Evolutionary conservation across 2,329 filamentous ascomycete genomes (phyloP), one percentile per base, ranked within the genome.

Genomic region (Epichloe amarillans): DNA sequence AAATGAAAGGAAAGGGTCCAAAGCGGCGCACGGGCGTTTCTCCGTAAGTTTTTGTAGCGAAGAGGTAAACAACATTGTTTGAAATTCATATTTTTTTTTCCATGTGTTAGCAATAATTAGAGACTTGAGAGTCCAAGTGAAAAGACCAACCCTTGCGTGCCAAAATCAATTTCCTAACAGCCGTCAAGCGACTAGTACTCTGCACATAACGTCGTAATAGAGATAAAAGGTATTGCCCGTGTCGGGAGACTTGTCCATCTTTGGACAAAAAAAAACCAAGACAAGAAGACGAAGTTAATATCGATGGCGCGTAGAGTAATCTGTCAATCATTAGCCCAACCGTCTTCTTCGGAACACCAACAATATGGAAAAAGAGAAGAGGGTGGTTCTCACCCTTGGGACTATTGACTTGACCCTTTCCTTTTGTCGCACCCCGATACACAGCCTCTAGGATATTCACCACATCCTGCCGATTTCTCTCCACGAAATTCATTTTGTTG

Each of bases 361-460:
- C 21, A 40, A 11, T 2, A 39, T 4, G 17, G 37, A 11, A 42
- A 12, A 11, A 26, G 2, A 3, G 5, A 7, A 14, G 6, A 21
- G 19, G 19, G 35, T 12, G 11, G 2, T 7, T n/a, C 49, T 39
- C 50, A 60, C 66, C 90, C 75, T 97, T 98, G 1, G 91, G 93
- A 64, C 88, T 95, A 57, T 97, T 89, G 40, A 98, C 93, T 59
- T 98, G 71, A 84, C 94, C 93, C 49, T 91, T 77, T 0, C 94
- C 93, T 73, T 98, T 98, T 77, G 95, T 97, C 35, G 93, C 93
- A n/a, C 93, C 93, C 53, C 90, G 83, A 66, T 97, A 98, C 54
- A 98, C 90, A 4, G 90, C 96, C 75, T 98, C 93, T 63, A 97
- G 83, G 58, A 98, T 98, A 69, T 98, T 93, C 62, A 98, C 95